A percentile compares a stretch with the other conserved stretches of the same genome.
Conservation (phyloP, 2,329 filamentous ascomycete genomes). For the Xylariaceae sp. region DNA sequence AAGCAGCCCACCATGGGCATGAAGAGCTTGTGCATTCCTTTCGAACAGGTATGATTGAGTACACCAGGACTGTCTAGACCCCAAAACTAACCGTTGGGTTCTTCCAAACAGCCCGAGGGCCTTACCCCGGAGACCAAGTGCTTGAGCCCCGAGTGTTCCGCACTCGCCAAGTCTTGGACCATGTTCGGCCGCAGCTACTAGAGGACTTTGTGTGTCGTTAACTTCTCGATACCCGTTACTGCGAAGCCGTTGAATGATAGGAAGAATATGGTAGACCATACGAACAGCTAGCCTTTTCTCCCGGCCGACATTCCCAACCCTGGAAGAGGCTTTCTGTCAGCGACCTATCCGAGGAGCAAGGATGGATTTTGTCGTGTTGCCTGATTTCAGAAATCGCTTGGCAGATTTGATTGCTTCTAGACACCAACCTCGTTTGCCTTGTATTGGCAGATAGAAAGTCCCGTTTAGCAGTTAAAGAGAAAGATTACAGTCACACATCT, state of each 20-base stretch:
- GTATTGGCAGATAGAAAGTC: constrained; percentile 1
- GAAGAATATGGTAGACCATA: too few relatives aligned
- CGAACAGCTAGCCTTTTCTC: too few relatives aligned
- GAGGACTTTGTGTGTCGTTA: neutral
- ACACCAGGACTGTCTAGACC: neutral
- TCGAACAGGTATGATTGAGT: constrained; percentile 60
- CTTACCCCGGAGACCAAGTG: constrained; percentile 81
- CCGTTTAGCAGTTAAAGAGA: neutral
- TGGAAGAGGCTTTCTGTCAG: too few relatives aligned
- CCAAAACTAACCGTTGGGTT: constrained; percentile 58
- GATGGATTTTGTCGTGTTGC: too few relatives aligned
- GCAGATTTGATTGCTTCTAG: neutral
- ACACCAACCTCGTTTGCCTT: neutral
- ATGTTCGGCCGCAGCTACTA: constrained; percentile 81
- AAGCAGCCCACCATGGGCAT: constrained; percentile 57
- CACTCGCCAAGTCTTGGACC: constrained; percentile 77
- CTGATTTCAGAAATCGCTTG: neutral
- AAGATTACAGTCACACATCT: neutral
- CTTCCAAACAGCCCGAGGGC: constrained; percentile 60
- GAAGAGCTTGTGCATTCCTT: constrained; percentile 71
- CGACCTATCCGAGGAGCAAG: too few relatives aligned
- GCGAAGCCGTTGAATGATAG: too few relatives aligned
- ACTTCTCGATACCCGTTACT: neutral
- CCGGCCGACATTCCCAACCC: too few relatives aligned
- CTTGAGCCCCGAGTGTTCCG: constrained; percentile 79